A percentile compares a stretch with the other conserved stretches of the same genome.
phyloP scores from a whole-genome alignment of 345 rosid genomes.

The Eucalyptus melliodora region DNA sequence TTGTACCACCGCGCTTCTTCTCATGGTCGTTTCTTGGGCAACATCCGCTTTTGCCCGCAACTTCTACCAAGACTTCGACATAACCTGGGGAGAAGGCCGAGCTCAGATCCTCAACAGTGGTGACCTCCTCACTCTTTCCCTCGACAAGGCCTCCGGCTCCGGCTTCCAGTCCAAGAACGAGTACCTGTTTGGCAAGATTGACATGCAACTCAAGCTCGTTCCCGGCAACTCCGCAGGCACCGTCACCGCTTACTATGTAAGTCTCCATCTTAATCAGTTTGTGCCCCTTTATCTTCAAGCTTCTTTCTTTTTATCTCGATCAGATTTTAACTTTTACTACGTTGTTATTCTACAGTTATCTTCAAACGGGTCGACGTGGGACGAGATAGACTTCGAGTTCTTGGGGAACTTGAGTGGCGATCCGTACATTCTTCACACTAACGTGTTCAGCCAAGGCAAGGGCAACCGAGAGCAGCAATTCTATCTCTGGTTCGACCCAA shows the following conservation, averaged over 20 bases:
- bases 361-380: slow-evolving; percentile 59
- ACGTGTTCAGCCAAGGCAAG: slow-evolving; percentile 43
- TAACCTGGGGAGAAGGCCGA: slow-evolving; percentile 52
- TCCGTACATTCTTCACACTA: slow-evolving; percentile 57
- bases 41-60: not conserved
- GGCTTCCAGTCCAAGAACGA: slow-evolving; percentile 53
- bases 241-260: slow-evolving; percentile 37
- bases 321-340: too few relatives aligned
- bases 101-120: slow-evolving; percentile 47
- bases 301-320: too few relatives aligned
- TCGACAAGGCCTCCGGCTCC: slow-evolving; percentile 56
- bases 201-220: slow-evolving; percentile 63
- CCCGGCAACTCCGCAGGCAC: slow-evolving; percentile 79
- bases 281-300: too few relatives aligned
- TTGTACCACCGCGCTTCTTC: not conserved
- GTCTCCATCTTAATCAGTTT: too few relatives aligned
- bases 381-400: slow-evolving; percentile 59
- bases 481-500: slow-evolving; percentile 57
- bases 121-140: slow-evolving; percentile 38
- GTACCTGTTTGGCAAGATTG: slow-evolving; percentile 42
- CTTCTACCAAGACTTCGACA: slow-evolving; percentile 31
- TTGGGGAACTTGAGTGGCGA: slow-evolving; percentile 55
- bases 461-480: slow-evolving; percentile 64
- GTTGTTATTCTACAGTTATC: slow-evolving; percentile 16
- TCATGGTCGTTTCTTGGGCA: not conserved